Conservation (phyloP, 306 rosid species). For the Rubus parviflorus region DNA sequence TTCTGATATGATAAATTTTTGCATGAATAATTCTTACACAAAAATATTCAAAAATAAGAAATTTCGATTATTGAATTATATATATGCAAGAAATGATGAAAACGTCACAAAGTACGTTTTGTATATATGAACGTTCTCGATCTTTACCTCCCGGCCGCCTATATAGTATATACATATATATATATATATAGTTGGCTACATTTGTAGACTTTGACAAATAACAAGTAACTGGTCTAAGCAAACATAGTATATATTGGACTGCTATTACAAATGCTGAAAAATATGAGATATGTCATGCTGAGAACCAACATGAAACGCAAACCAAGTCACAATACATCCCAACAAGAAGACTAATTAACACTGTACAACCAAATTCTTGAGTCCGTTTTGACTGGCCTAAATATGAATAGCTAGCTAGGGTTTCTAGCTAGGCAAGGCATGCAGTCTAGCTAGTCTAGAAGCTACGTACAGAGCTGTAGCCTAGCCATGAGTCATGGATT, state of each 20-base stretch:
- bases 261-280: neutral
- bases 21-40: too few species aligned
- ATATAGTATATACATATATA: neutral
- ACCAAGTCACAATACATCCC: neutral
- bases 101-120: neutral
- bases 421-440: neutral
- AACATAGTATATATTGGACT: neutral
- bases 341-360: neutral
- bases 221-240: neutral
- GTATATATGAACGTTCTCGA: neutral
- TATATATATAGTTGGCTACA: neutral
- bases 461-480: neutral
- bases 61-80: too few species aligned
- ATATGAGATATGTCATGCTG: neutral
- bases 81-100: too few species aligned
- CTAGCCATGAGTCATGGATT: slow-evolving; percentile 4
- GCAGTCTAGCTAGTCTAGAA: neutral
- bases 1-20: neutral
- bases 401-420: neutral
- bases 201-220: slow-evolving; percentile 5
- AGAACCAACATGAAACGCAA: slow-evolving; percentile 2
- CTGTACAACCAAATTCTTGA: neutral
- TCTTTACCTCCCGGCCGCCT: neutral
- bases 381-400: neutral
- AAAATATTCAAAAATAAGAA: too few species aligned